Evolutionary conservation across 495 filamentous ascomycete genomes (phyloP), one percentile per base, ranked within the genome.

Genomic region (Penicillium pancosmium): DNA sequence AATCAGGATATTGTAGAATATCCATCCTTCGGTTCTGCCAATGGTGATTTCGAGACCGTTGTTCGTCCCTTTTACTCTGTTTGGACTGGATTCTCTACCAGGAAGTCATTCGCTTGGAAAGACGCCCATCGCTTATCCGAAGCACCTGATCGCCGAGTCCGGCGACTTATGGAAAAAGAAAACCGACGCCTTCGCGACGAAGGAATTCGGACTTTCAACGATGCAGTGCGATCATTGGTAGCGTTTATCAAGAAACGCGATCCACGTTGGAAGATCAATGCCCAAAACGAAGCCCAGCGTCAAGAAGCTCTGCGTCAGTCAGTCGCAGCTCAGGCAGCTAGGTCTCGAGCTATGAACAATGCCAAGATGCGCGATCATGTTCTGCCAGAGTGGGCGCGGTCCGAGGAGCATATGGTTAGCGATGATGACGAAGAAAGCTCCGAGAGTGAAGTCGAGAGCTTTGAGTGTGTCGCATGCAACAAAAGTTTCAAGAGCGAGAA

Each of bases 401-500:
- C 84, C 4, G 58, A 77, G 70, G 59, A 82, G 27, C 72, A 68
- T 9, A 35, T 9, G 0, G 78, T 81, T 3, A 84, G 88, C 21
- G 84, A 82, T 21, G 78, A 83, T 9, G 27, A 31, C 27, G 27
- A 31, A 64, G 48, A 86, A 84, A 71, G 78, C 81, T 64, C 80
- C 63, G 78, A 82, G 60, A 70, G 69, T 19, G 80, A 81, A 55
- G 70, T 82, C 52, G 78, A 87, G 57, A 75, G 82, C 34, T 90
- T 91, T 55, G 94, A 97, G 68, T 99, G 94, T 69, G 87, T 98
- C 52, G 89, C 90, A 19, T 99, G 94, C 69, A 82, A 84, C 65
- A 99, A 99, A 74, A 88, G 64, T 3, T 99, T 98, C 80, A 96
- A 95, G 69, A 97, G 92, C 56, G 88, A 96, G 67, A 90, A 89